phyloP scores from a whole-genome alignment of 331 rosid genomes.

The Quercus lobata region DNA sequence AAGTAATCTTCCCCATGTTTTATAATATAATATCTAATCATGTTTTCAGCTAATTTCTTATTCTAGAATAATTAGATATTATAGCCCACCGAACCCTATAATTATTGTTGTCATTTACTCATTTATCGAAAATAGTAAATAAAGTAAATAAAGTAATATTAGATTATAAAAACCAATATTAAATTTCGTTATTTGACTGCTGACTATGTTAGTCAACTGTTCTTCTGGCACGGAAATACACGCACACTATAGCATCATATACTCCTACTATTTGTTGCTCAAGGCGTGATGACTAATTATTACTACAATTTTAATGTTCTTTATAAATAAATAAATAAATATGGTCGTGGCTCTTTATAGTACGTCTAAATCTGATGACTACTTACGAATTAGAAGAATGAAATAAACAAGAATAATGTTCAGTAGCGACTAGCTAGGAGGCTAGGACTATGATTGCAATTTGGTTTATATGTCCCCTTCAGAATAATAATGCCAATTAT shows the following conservation, averaged over 20 bases:
- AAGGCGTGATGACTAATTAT: conserved; percentile 31
- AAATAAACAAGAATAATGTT: conserved; percentile 13
- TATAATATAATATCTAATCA: too few species aligned
- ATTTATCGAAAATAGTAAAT: not conserved
- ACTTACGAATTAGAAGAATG: conserved; percentile 12
- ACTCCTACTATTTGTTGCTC: conserved; percentile 12
- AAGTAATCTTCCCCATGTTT: not conserved
- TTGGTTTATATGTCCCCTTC: conserved; percentile 50
- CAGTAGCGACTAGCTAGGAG: not conserved
- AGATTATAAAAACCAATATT: not conserved
- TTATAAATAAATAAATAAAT: not conserved
- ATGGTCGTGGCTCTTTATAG: not conserved
- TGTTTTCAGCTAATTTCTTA: too few species aligned
- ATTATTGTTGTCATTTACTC: not conserved
- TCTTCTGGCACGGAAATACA: conserved; percentile 27
- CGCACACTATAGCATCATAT: conserved; percentile 18
- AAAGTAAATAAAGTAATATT: not conserved
- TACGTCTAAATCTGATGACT: conserved; percentile 11
- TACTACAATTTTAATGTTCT: conserved; percentile 3
- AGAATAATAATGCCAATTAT: conserved; percentile 38
- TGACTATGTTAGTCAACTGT: conserved; percentile 32
- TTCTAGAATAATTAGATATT: too few species aligned
- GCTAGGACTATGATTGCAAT: conserved; percentile 27
- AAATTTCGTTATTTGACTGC: conserved; percentile 6
- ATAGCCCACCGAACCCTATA: conserved; percentile 1